Evolutionary conservation across 129 eudicot species (phyloP).

Genomic region (Helichrysum umbraculigerum): DNA sequence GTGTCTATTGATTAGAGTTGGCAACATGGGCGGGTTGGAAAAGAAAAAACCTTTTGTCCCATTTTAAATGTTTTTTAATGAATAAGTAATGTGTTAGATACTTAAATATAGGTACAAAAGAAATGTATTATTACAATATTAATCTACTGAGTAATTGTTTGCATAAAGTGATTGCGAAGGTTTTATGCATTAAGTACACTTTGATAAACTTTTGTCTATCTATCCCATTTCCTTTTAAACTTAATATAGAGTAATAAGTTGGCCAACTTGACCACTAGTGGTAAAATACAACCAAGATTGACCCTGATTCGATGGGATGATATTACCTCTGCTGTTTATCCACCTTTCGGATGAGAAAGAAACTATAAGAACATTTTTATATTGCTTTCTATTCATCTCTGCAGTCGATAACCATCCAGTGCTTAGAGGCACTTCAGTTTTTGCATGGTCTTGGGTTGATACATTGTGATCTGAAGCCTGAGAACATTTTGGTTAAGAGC

Average conservation of each 20-base stretch:
- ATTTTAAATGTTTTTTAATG: background rate
- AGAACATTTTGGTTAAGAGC: conserved; percentile 95
- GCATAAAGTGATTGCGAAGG: background rate
- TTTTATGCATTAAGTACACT: background rate
- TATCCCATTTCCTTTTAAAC: background rate
- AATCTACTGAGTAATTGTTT: background rate
- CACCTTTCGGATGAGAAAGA: background rate
- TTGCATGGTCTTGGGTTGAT: conserved; percentile 92
- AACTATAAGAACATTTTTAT: background rate
- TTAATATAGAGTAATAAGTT: background rate
- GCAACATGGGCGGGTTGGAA: conserved; percentile 1
- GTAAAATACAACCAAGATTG: background rate
- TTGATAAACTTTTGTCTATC: background rate
- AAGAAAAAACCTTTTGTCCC: background rate
- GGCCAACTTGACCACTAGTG: background rate
- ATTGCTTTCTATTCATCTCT: conserved; percentile 26
- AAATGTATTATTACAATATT: background rate
- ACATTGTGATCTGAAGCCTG: conserved; percentile 99
- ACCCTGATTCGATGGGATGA: background rate
- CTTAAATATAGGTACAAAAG: background rate
- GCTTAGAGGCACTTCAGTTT: conserved; percentile 95
- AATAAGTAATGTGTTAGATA: background rate
- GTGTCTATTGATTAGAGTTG: conserved; percentile 10
- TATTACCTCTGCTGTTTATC: background rate
- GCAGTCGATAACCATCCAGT: conserved; percentile 98